These are phyloP conservation scores for Corynascus novoguineensis DNA, from an alignment of 495 filamentous ascomycete genomes.

Conservation along the genomic window DNA sequence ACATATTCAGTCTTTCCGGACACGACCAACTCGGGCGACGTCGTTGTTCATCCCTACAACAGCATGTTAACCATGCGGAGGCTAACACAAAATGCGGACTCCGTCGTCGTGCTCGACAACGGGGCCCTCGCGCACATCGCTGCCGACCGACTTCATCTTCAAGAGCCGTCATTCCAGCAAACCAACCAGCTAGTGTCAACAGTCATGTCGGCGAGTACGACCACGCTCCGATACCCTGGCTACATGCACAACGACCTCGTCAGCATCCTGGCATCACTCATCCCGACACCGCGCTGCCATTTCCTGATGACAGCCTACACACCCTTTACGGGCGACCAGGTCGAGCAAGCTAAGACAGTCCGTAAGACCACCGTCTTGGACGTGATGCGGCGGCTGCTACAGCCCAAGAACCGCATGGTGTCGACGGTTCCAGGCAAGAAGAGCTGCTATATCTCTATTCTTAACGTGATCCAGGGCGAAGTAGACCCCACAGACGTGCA, in stretches of 20 bases:
- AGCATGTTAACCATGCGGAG: constrained; percentile 86
- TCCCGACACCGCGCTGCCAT: constrained; percentile 92
- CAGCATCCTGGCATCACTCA: constrained; percentile 90
- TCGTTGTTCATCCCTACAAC: constrained; percentile 98
- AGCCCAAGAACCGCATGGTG: constrained; percentile 99
- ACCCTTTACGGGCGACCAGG: constrained; percentile 90
- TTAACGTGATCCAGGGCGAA: constrained; percentile 98
- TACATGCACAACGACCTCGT: constrained; percentile 99
- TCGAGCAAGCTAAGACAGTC: constrained; percentile 93
- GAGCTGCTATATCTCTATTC: constrained; percentile 96
- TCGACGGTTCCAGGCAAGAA: constrained; percentile 91
- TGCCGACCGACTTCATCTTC: constrained; percentile 87
- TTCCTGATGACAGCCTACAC: constrained; percentile 98
- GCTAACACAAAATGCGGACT: constrained; percentile 92
- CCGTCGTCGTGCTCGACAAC: constrained; percentile 96
- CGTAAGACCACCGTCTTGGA: constrained; percentile 96
- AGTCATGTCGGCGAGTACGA: constrained; percentile 97
- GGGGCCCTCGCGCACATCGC: constrained; percentile 90
- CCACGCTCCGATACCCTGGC: constrained; percentile 90
- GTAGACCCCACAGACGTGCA: constrained; percentile 96
- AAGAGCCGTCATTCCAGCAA: constrained; percentile 90
- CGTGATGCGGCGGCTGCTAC: constrained; percentile 91
- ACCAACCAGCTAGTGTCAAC: constrained; percentile 97
- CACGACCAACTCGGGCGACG: constrained; percentile 72
- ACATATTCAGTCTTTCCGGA: constrained; percentile 98